These are phyloP conservation scores for Funneliformis caledonium DNA, from an alignment of 371 early-diverging fungal genomes.

Conservation along the genomic window DNA sequence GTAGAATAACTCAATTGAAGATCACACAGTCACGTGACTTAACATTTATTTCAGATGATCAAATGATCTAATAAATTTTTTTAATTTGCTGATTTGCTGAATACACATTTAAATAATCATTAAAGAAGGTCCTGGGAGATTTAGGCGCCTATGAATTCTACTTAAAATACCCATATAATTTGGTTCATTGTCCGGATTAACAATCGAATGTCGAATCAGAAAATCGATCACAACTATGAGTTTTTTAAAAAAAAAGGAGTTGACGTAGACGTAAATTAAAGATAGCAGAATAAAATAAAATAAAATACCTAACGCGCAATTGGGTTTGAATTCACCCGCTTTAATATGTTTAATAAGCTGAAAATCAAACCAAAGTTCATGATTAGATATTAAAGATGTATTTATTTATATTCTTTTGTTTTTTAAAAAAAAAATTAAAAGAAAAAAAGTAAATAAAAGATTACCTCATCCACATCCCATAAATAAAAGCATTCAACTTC, in stretches of 20 bases:
- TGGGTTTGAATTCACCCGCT: slow-evolving; percentile 82
- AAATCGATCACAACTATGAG: slow-evolving; percentile 79
- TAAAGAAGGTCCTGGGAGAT: not conserved
- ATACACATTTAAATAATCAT: too few species aligned
- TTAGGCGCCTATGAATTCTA: slow-evolving; percentile 32
- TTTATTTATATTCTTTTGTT: not conserved
- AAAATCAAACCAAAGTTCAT: not conserved
- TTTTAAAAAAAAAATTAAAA: not conserved
- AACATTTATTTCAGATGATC: too few species aligned
- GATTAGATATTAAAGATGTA: not conserved
- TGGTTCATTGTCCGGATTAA: slow-evolving; percentile 83
- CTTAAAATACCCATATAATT: slow-evolving; percentile 52
- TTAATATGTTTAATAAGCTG: slow-evolving; percentile 60
- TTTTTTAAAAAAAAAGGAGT: not conserved
- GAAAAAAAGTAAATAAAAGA: not conserved
- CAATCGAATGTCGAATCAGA: slow-evolving; percentile 73
- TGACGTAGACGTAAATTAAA: not conserved
- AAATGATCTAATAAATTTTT: too few species aligned
- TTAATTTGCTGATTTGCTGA: too few species aligned
- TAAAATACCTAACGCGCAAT: slow-evolving; percentile 72
- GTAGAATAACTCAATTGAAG: too few species aligned
- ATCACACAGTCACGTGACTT: too few species aligned
- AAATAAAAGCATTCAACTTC: slow-evolving; percentile 89
- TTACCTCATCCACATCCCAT: slow-evolving; percentile 72
- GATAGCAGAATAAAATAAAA: not conserved